phyloP scores from a whole-genome alignment of 208 protist genomes.

The Crithidia bombi region DNA sequence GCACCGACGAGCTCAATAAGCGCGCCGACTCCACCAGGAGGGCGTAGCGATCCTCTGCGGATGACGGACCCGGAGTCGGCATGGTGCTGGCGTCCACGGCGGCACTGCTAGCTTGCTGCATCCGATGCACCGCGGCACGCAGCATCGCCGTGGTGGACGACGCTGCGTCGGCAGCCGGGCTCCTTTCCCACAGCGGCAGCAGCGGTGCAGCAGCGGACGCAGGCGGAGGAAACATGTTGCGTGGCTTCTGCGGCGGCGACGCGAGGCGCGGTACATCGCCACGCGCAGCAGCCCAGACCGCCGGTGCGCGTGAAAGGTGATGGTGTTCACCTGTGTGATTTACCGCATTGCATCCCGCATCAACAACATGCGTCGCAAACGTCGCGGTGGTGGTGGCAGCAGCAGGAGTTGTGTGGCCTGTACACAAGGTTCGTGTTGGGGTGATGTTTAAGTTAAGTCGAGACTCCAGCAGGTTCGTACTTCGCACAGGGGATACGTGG shows the following conservation, averaged over 20 bases:
- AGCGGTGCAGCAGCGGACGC: neutral
- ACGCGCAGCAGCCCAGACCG: too few species aligned
- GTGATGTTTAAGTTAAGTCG: too few species aligned
- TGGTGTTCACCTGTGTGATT: neutral
- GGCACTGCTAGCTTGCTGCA: constrained; percentile 10
- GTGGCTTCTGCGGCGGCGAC: neutral
- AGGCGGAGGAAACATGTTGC: neutral
- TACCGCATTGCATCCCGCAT: too few species aligned
- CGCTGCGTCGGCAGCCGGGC: neutral
- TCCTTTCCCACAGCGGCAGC: neutral
- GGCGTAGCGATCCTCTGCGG: constrained; percentile 9
- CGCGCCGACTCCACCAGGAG: constrained; percentile 13
- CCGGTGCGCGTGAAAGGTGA: neutral
- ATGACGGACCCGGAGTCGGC: neutral
- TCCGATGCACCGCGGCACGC: constrained; percentile 14
- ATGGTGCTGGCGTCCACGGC: constrained; percentile 10
- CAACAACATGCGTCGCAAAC: too few species aligned
- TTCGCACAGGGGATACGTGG: neutral
- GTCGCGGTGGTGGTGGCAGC: neutral
- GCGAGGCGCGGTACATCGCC: constrained; percentile 1
- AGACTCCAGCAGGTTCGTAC: neutral
- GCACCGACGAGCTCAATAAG: constrained; percentile 15
- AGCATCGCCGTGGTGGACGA: neutral
- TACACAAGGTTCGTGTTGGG: neutral
- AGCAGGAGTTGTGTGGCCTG: neutral